phyloP scores from a whole-genome alignment of 108 stramenopile species.

The Conticribra guillardii region DNA sequence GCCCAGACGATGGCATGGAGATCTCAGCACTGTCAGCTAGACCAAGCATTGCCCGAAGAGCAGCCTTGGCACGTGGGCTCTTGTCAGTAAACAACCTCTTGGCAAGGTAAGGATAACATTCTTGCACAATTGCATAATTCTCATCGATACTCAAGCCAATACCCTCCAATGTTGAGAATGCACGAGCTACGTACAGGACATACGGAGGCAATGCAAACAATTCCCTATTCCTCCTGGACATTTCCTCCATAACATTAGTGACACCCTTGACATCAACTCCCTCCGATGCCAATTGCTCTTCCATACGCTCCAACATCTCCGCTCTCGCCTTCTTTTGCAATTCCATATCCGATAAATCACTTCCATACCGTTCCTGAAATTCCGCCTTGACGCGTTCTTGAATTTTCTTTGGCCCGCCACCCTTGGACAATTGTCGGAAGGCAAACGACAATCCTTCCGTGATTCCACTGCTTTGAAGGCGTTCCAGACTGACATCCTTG shows the following conservation, averaged over 20 bases:
- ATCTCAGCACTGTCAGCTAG: constrained; percentile 56
- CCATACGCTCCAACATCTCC: constrained; percentile 78
- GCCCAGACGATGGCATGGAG: constrained; percentile 13
- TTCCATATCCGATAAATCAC: constrained; percentile 62
- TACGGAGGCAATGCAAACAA: constrained; percentile 79
- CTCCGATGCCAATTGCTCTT: constrained; percentile 68
- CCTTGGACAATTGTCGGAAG: constrained; percentile 69
- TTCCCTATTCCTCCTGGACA: constrained; percentile 76
- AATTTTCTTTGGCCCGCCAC: constrained; percentile 82
- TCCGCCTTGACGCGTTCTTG: constrained; percentile 80
- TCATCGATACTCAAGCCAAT: constrained; percentile 86
- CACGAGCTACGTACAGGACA: constrained; percentile 81
- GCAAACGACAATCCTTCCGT: constrained; percentile 80
- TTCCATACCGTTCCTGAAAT: constrained; percentile 73
- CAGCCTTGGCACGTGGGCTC: constrained; percentile 78
- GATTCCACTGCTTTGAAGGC: constrained; percentile 64
- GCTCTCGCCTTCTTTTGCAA: constrained; percentile 60
- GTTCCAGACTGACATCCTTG: constrained; percentile 61
- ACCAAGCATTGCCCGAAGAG: constrained; percentile 83
- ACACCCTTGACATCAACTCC: constrained; percentile 84
- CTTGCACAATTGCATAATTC: constrained; percentile 87
- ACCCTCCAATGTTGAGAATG: constrained; percentile 88
- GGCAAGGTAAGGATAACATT: constrained; percentile 88
- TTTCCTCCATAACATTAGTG: constrained; percentile 82
- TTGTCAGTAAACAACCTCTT: constrained; percentile 86